Conservation (phyloP, 768 basidiomycete genomes). For the Naganishia friedmannii region DNA sequence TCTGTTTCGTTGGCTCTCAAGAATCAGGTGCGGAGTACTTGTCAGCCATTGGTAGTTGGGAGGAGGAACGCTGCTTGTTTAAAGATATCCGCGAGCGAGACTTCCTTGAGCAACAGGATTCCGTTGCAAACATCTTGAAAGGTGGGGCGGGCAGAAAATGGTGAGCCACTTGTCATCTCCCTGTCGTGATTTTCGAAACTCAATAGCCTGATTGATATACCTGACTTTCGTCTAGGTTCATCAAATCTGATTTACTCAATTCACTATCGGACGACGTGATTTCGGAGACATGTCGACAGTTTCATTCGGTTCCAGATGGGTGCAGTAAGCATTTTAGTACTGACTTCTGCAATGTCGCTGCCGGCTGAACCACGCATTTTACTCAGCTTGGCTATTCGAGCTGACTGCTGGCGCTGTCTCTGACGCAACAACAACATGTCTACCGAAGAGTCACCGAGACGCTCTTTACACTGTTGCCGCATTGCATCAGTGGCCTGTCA, state of each 20-base stretch:
- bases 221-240: constrained; percentile 61
- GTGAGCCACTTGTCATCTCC: constrained; percentile 53
- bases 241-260: constrained; percentile 78
- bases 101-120: constrained; percentile 85
- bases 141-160: constrained; percentile 59
- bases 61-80: constrained; percentile 76
- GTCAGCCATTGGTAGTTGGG: constrained; percentile 80
- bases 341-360: constrained; percentile 4
- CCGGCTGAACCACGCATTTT: not conserved
- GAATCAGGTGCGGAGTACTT: constrained; percentile 73
- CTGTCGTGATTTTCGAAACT: not conserved
- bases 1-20: constrained; percentile 78
- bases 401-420: constrained; percentile 74
- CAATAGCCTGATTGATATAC: too few species aligned
- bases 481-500: constrained; percentile 86
- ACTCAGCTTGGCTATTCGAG: constrained; percentile 80
- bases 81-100: constrained; percentile 89
- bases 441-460: constrained; percentile 74
- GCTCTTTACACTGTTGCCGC: constrained; percentile 82
- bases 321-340: constrained; percentile 65
- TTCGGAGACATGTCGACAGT: constrained; percentile 74
- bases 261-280: constrained; percentile 82
- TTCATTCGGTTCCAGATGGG: constrained; percentile 78
- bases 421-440: constrained; percentile 67
- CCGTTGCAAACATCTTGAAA: constrained; percentile 81